Evolutionary conservation across 345 rosid genomes (phyloP).

Genomic region (Balakata baccata): DNA sequence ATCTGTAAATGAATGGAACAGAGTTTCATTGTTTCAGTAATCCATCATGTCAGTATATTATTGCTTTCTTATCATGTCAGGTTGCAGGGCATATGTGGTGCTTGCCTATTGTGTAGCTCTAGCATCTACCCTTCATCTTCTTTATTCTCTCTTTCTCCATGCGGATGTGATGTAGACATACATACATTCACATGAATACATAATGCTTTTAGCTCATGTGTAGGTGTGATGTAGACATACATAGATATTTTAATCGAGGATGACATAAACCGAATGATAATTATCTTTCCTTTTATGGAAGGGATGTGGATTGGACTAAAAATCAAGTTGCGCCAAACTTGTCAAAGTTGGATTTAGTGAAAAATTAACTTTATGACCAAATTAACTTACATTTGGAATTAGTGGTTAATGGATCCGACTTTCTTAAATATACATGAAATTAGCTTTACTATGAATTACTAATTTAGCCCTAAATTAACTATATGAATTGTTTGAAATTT

Average conservation of each 20-base stretch:
- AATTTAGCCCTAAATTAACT: neutral
- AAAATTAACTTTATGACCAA: neutral
- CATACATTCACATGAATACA: neutral
- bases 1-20: neutral
- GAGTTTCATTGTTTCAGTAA: neutral
- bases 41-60: neutral
- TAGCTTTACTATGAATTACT: neutral
- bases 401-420: neutral
- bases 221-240: neutral
- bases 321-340: neutral
- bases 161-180: neutral
- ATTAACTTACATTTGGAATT: neutral
- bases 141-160: neutral
- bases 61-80: neutral
- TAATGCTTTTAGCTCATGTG: neutral
- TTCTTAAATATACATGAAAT: neutral
- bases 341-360: neutral
- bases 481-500: no score
- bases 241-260: neutral
- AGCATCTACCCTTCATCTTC: neutral
- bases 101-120: neutral
- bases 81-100: neutral
- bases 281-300: neutral
- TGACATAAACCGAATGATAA: neutral
- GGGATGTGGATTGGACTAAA: neutral